phyloP scores from a whole-genome alignment of 208 protist genomes.

The Trichomonas vaginalis region DNA sequence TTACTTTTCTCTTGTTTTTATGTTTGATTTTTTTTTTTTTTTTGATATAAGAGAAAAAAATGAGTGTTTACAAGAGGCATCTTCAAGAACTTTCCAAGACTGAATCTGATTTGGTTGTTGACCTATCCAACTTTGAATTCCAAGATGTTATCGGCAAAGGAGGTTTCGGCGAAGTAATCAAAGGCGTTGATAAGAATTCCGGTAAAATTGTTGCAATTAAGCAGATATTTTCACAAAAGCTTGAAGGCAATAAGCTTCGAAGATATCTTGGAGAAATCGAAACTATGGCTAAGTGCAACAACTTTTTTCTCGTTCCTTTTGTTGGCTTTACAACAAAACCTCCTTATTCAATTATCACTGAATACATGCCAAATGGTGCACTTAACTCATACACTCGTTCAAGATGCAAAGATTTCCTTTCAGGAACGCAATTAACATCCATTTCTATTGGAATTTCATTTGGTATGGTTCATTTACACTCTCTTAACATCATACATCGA shows the following conservation, averaged over 20 bases:
- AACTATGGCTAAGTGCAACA: not conserved
- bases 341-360: not conserved
- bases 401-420: not conserved
- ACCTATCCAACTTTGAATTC: not conserved
- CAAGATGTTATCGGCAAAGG: not conserved
- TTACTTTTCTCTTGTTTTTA: too few relatives aligned
- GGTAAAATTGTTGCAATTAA: not conserved
- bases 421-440: not conserved
- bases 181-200: not conserved
- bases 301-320: not conserved
- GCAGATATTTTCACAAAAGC: not conserved
- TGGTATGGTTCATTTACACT: not conserved
- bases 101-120: not conserved
- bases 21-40: too few relatives aligned
- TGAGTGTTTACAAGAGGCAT: not conserved
- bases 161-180: not conserved
- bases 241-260: not conserved
- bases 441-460: not conserved
- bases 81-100: not conserved
- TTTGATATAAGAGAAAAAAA: too few relatives aligned
- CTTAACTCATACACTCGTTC: not conserved
- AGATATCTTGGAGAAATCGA: not conserved
- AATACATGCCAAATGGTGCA: not conserved
- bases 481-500: not conserved
- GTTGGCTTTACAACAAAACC: not conserved